These are phyloP conservation scores for Sclerotiophoma versabilis DNA, from an alignment of 2,329 filamentous ascomycete species.

Conservation along the genomic window DNA sequence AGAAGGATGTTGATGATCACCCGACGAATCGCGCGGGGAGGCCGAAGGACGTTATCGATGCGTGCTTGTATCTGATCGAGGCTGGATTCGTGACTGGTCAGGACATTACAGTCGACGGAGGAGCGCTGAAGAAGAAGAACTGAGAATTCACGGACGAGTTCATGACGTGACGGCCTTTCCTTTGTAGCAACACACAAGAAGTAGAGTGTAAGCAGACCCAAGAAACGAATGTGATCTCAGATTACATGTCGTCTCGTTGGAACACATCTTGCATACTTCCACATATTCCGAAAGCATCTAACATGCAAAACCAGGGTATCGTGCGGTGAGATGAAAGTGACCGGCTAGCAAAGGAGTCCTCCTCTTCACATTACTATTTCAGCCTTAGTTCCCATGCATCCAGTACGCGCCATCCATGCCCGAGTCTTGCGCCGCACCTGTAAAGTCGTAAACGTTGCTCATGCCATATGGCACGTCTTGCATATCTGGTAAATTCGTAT, in stretches of 20 bases:
- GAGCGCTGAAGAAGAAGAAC: slow-evolving; percentile 46
- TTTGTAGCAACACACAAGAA: neutral
- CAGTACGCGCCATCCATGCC: slow-evolving; percentile 41
- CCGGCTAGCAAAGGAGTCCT: neutral
- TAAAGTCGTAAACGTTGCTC: slow-evolving; percentile 45
- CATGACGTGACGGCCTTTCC: neutral
- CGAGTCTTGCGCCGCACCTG: slow-evolving; percentile 42
- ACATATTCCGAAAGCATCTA: neutral
- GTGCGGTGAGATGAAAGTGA: slow-evolving; percentile 4
- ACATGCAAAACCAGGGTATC: slow-evolving; percentile 6
- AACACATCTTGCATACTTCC: neutral
- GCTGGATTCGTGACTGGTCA: slow-evolving; percentile 50
- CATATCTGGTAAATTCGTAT: slow-evolving; percentile 49
- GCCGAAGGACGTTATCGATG: slow-evolving; percentile 56
- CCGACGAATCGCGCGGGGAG: slow-evolving; percentile 55
- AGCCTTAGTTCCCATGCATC: slow-evolving; percentile 45
- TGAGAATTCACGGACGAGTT: neutral
- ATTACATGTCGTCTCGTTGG: neutral
- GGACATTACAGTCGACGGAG: slow-evolving; percentile 49
- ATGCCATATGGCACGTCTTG: slow-evolving; percentile 46
- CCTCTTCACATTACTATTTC: neutral
- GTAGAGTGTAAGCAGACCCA: neutral
- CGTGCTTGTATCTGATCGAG: slow-evolving; percentile 51
- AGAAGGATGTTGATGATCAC: slow-evolving; percentile 54
- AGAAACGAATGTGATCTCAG: neutral